Evolutionary conservation across 345 rosid genomes (phyloP).

Genomic region (Noccaea caerulescens): DNA sequence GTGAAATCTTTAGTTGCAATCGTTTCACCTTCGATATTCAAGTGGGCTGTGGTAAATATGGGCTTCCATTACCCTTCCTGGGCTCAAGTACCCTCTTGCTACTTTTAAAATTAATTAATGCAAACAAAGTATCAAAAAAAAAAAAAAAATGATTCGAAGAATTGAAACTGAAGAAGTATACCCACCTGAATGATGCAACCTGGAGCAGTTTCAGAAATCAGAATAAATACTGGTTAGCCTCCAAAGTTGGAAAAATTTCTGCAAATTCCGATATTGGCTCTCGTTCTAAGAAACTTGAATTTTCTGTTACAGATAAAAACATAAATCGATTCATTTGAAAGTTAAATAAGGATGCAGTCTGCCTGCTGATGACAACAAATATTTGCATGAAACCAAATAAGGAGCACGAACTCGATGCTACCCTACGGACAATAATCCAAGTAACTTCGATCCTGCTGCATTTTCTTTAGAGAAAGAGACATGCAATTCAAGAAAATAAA

Average conservation of each 20-base stretch:
- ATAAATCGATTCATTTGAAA: neutral
- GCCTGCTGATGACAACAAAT: neutral
- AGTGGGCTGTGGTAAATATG: too few species aligned
- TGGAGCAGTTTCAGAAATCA: neutral
- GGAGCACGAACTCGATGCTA: constrained; percentile 9
- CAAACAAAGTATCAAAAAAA: too few species aligned
- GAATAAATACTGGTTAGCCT: neutral
- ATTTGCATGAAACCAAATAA: neutral
- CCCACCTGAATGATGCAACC: neutral
- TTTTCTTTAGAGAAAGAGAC: neutral
- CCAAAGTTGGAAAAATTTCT: neutral
- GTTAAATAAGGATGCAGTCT: neutral
- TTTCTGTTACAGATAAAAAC: neutral
- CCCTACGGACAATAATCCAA: neutral
- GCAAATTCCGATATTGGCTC: neutral
- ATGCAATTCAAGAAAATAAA: neutral
- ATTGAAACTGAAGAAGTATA: neutral
- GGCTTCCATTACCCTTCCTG: too few species aligned
- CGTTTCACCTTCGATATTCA: too few species aligned
- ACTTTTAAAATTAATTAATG: too few species aligned
- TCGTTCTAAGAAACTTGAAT: neutral
- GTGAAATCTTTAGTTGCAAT: too few species aligned
- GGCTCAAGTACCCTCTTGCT: too few species aligned
- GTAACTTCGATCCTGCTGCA: constrained; percentile 3
- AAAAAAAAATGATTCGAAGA: neutral